Evolutionary conservation across 441 rosid species (phyloP).

Genomic region (Aleurites moluccanus): DNA sequence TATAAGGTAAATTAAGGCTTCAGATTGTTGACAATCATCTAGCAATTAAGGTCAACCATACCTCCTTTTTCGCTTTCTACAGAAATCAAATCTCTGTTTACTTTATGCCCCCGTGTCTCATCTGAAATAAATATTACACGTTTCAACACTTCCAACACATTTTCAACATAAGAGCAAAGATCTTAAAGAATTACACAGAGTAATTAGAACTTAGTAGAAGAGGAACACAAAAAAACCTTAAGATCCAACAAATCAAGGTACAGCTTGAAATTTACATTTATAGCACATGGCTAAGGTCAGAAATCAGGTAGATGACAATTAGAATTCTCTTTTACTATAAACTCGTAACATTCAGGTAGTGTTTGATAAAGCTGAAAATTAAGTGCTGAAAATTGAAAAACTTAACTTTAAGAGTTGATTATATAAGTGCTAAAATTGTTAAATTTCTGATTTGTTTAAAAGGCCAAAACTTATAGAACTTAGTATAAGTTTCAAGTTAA

Average conservation of each 20-base stretch:
- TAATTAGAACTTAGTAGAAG: neutral
- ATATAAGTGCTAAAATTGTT: too few relatives aligned
- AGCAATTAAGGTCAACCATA: slow-evolving; percentile 32
- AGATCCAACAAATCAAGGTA: neutral
- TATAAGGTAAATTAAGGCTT: slow-evolving; percentile 20
- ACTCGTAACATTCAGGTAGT: neutral
- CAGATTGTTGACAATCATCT: slow-evolving; percentile 16
- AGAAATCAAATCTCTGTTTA: slow-evolving; percentile 49
- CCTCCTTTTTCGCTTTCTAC: slow-evolving; percentile 70
- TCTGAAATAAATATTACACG: slow-evolving; percentile 47
- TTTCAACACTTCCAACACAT: neutral
- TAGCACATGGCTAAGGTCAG: neutral
- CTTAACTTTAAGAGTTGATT: too few relatives aligned
- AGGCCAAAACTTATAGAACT: too few relatives aligned
- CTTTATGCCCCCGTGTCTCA: slow-evolving; percentile 52
- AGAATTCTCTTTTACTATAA: neutral
- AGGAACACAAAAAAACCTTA: neutral
- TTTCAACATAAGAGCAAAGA: slow-evolving; percentile 1
- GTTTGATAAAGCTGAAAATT: too few relatives aligned
- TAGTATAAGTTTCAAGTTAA: too few relatives aligned
- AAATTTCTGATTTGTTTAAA: too few relatives aligned
- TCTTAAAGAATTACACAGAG: neutral
- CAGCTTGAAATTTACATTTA: neutral
- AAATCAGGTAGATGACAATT: neutral
- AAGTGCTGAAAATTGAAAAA: too few relatives aligned